Conservation (phyloP, 305 asterid genomes). For the Nicotiana rustica region DNA sequence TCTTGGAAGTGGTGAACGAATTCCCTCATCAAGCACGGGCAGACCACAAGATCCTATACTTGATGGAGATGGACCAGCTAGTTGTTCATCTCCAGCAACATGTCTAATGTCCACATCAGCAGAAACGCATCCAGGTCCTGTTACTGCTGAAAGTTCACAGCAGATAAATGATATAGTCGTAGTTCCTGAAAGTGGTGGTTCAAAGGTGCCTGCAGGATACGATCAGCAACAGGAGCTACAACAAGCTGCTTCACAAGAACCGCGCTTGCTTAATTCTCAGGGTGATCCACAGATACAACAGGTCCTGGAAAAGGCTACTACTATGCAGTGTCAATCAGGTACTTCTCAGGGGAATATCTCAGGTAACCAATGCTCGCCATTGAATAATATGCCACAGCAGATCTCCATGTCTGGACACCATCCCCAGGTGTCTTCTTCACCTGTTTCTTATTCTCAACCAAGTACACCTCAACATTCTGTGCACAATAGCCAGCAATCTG, state of each 20-base stretch:
- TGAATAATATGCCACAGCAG: conserved; percentile 40
- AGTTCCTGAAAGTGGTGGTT: conserved; percentile 39
- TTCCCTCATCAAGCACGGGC: conserved; percentile 39
- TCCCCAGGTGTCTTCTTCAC: conserved; percentile 44
- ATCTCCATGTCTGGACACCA: conserved; percentile 42
- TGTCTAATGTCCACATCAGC: conserved; percentile 36
- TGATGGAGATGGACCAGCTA: conserved; percentile 41
- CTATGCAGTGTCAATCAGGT: conserved; percentile 39
- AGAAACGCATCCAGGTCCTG: conserved; percentile 38
- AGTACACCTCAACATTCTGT: conserved; percentile 38
- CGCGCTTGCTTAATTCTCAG: conserved; percentile 20
- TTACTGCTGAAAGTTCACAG: conserved; percentile 41
- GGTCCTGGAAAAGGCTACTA: conserved; percentile 35
- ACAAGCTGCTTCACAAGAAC: conserved; percentile 30
- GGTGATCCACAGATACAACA: conserved; percentile 39
- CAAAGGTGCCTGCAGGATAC: conserved; percentile 37
- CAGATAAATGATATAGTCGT: conserved; percentile 42
- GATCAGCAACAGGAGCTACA: conserved; percentile 40
- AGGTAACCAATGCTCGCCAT: conserved; percentile 41
- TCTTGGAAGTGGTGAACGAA: conserved; percentile 40
- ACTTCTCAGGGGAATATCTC: conserved; percentile 42
- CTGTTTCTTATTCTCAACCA: conserved; percentile 52
- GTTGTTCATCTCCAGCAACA: conserved; percentile 41
- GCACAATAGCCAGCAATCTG: conserved; percentile 48
- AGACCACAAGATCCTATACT: conserved; percentile 34